phyloP scores from a whole-genome alignment of 169 alveolate species.

The Amoebophrya sp. region DNA sequence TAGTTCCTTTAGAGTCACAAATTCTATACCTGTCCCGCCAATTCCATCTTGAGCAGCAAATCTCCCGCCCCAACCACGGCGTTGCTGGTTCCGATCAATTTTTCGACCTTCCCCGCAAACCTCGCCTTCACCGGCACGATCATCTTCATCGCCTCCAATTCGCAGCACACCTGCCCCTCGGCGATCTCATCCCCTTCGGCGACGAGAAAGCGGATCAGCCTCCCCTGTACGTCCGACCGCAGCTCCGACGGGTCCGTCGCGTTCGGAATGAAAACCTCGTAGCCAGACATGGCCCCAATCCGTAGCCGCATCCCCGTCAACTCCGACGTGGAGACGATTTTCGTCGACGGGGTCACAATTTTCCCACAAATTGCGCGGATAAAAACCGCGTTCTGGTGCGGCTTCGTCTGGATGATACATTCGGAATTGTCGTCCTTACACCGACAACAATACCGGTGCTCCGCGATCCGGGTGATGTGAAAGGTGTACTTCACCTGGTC shows the following conservation, averaged over 20 bases:
- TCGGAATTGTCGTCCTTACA: not conserved
- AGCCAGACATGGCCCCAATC: not conserved
- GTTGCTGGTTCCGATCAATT: not conserved
- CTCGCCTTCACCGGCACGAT: constrained; percentile 23
- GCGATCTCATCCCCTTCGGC: not conserved
- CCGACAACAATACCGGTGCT: not conserved
- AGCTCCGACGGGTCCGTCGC: constrained; percentile 4
- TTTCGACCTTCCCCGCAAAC: not conserved
- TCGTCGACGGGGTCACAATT: not conserved
- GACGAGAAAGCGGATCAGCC: constrained; percentile 1
- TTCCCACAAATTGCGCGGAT: not conserved
- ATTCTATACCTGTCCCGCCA: too few relatives aligned
- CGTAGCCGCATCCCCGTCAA: not conserved
- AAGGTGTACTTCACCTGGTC: not conserved
- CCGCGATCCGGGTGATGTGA: not conserved
- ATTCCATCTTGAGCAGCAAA: not conserved
- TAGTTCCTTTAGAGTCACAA: too few relatives aligned
- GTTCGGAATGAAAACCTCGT: not conserved
- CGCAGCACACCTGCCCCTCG: constrained; percentile 17
- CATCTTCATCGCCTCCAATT: not conserved
- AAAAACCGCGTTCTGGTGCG: not conserved
- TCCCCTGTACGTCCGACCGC: constrained; percentile 6
- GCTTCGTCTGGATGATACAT: not conserved
- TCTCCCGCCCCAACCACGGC: not conserved
- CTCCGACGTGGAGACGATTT: not conserved